Conservation (phyloP, 179 eudicot genomes). For the Drosera spatulata region DNA sequence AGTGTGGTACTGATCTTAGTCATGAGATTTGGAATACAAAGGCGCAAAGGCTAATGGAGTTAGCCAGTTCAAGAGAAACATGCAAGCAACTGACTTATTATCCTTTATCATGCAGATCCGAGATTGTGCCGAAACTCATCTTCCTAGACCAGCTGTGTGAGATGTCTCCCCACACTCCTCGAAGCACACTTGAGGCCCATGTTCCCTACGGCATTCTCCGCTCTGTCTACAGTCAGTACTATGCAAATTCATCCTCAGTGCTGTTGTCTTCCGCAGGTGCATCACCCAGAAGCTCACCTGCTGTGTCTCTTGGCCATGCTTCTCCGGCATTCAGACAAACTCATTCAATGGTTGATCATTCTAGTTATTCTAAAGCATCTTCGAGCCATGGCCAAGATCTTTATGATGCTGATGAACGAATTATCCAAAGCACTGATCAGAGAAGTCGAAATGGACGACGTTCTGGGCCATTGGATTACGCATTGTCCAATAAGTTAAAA, state of each 20-base stretch:
- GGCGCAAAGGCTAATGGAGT: not conserved
- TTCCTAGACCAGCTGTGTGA: slow-evolving; percentile 92
- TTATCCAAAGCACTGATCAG: slow-evolving; percentile 27
- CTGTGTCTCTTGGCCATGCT: slow-evolving; percentile 57
- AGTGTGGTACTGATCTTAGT: no score
- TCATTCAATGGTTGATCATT: slow-evolving; percentile 3
- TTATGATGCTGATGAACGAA: slow-evolving; percentile 38
- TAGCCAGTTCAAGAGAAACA: not conserved
- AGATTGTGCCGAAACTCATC: slow-evolving; percentile 72
- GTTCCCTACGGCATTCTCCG: slow-evolving; percentile 77
- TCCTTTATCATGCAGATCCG: slow-evolving; percentile 42
- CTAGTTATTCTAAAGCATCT: slow-evolving; percentile 8
- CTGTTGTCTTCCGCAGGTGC: slow-evolving; percentile 40
- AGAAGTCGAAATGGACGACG: slow-evolving; percentile 46
- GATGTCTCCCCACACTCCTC: slow-evolving; percentile 64
- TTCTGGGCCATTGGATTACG: slow-evolving; percentile 82
- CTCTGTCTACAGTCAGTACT: slow-evolving; percentile 81
- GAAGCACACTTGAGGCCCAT: slow-evolving; percentile 70
- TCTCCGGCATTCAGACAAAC: slow-evolving; percentile 69
- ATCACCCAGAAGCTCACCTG: slow-evolving; percentile 83
- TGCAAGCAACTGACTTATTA: not conserved
- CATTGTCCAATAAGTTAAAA: slow-evolving; percentile 48
- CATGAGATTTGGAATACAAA: no score
- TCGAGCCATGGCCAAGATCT: slow-evolving; percentile 43
- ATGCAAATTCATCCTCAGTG: slow-evolving; percentile 47